phyloP scores from a whole-genome alignment of 2,329 filamentous ascomycete genomes.

The Nothomitra cinnamomea region DNA sequence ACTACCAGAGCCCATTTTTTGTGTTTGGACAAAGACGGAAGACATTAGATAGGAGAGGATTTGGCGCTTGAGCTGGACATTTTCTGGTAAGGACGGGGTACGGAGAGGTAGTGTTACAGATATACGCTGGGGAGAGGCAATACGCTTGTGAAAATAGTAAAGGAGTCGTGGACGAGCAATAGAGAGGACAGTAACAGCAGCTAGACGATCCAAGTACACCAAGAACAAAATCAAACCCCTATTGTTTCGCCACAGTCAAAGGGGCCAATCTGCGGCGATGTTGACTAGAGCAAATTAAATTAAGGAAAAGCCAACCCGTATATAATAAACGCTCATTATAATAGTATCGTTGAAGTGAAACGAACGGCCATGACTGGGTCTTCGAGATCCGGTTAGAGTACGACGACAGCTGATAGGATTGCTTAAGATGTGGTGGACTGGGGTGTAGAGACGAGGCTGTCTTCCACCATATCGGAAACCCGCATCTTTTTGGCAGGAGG shows the following conservation, averaged over 20 bases:
- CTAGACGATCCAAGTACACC: not conserved
- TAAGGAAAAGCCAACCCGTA: too few species aligned
- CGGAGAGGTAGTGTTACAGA: not conserved
- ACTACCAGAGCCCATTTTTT: not conserved
- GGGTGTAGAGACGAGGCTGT: slow-evolving; percentile 11
- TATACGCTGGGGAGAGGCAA: not conserved
- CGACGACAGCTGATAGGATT: not conserved
- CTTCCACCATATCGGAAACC: slow-evolving; percentile 35
- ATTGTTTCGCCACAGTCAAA: not conserved
- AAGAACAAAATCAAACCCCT: not conserved
- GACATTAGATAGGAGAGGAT: not conserved
- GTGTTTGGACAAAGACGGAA: not conserved
- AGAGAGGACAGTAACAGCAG: not conserved
- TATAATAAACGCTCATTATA: slow-evolving; percentile 1
- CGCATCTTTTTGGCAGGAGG: slow-evolving; percentile 38
- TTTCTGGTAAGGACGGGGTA: not conserved
- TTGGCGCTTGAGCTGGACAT: not conserved
- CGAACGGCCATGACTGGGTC: not conserved
- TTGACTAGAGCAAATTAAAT: too few species aligned
- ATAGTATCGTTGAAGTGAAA: not conserved
- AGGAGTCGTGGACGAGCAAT: not conserved
- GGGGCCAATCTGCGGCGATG: not conserved
- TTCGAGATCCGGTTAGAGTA: not conserved
- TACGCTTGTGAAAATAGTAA: not conserved
- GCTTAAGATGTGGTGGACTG: not conserved